phyloP scores from a whole-genome alignment of 495 filamentous ascomycete species.

The Pseudomonodictys pantanalensis region DNA sequence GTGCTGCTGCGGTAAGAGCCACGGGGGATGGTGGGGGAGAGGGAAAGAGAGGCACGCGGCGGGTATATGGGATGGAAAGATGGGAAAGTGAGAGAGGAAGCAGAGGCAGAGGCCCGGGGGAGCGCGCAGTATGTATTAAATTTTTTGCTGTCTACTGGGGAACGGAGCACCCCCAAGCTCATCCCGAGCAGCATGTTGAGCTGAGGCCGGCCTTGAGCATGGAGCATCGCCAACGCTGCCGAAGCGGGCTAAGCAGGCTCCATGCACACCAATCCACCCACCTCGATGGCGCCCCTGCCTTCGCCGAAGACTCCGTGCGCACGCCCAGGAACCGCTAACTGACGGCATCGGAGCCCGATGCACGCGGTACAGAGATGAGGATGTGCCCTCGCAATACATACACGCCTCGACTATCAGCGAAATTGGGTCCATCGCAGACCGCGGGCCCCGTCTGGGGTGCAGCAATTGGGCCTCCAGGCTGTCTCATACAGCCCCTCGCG shows the following conservation, averaged over 20 bases:
- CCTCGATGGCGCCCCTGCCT: not conserved
- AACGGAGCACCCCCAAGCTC: constrained; percentile 27
- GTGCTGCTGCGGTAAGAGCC: not conserved
- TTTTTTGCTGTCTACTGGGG: not conserved
- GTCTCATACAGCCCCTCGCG: no score
- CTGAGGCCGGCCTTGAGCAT: constrained; percentile 24
- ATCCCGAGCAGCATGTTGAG: constrained; percentile 30
- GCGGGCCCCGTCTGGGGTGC: not conserved
- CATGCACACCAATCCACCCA: not conserved
- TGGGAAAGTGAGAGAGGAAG: not conserved
- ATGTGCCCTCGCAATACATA: not conserved
- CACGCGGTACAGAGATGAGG: not conserved
- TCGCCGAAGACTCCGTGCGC: constrained; percentile 23
- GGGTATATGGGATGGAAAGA: no score
- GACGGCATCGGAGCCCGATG: constrained; percentile 10
- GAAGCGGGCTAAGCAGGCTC: constrained; percentile 16
- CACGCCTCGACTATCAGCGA: not conserved
- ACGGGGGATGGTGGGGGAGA: no score
- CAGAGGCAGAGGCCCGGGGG: constrained; percentile 1
- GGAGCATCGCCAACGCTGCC: constrained; percentile 25
- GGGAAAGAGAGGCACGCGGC: no score
- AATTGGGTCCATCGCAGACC: not conserved
- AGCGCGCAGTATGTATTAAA: constrained; percentile 12
- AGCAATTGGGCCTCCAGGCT: no score
- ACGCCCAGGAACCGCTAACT: constrained; percentile 4